Evolutionary conservation across 148 eudicot genomes (phyloP).

Genomic region (Fagopyrum tataricum): DNA sequence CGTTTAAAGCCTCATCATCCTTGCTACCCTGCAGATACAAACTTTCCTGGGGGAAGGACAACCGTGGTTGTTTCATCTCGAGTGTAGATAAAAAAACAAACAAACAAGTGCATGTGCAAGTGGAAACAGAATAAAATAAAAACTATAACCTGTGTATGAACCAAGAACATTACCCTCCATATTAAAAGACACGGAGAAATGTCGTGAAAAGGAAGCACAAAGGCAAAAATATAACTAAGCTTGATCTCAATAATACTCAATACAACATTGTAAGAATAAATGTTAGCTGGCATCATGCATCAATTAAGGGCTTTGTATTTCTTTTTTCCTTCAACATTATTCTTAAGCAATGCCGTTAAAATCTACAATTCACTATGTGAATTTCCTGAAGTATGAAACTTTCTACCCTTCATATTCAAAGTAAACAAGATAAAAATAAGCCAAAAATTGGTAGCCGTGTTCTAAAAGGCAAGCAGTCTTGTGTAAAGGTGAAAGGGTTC

Average conservation of each 20-base stretch:
- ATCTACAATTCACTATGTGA: neutral
- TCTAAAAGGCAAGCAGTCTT: too few relatives aligned
- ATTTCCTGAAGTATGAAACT: neutral
- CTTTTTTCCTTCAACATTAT: neutral
- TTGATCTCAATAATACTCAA: neutral
- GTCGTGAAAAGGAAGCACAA: neutral
- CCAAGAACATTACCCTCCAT: neutral
- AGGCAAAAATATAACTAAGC: neutral
- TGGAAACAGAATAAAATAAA: neutral
- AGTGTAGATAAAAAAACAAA: neutral
- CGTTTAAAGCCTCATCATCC: constrained; percentile 8
- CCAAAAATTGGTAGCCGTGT: neutral
- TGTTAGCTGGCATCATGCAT: neutral
- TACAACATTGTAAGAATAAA: neutral
- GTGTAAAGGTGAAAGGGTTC: too few relatives aligned
- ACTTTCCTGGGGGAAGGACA: neutral
- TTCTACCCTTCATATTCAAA: neutral
- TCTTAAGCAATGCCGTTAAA: neutral
- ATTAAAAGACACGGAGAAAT: neutral
- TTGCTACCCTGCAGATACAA: constrained; percentile 1
- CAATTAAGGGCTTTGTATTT: neutral
- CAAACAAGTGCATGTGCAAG: neutral
- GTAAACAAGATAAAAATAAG: neutral
- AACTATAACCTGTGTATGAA: neutral
- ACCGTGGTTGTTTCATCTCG: neutral